A percentile compares a stretch with the other conserved stretches of the same genome.
phyloP scores from a whole-genome alignment of 352 stramenopile species.

The Phytopythium kandeliae region DNA sequence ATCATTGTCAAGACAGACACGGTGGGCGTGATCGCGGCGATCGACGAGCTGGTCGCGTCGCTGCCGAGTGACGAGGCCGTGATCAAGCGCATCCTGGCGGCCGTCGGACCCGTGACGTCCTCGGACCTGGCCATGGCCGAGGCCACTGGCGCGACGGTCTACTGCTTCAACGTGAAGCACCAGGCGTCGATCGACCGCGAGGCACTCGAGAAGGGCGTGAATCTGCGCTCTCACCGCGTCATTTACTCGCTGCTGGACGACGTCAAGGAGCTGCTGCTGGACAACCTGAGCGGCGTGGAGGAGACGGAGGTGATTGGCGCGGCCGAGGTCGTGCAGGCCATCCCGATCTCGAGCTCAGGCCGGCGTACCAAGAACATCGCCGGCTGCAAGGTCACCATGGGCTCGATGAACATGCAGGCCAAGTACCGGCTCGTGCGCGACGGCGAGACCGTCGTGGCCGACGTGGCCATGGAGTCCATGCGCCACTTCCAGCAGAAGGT shows the following conservation, averaged over 20 bases:
- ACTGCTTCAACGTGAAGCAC: conserved; percentile 87
- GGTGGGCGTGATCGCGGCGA: conserved; percentile 95
- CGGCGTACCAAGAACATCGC: conserved; percentile 92
- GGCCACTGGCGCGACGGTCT: conserved; percentile 77
- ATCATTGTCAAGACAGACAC: conserved; percentile 98
- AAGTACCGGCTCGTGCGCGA: conserved; percentile 87
- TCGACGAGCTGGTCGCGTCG: conserved; percentile 75
- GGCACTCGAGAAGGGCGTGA: conserved; percentile 72
- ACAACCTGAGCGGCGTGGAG: conserved; percentile 58
- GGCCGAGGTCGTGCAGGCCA: conserved; percentile 79
- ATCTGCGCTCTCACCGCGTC: conserved; percentile 68
- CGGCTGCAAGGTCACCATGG: conserved; percentile 94
- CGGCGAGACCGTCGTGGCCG: conserved; percentile 87
- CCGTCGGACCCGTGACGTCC: conserved; percentile 73
- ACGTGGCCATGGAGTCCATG: conserved; percentile 82
- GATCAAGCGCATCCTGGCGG: conserved; percentile 82
- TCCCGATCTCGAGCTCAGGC: conserved; percentile 76
- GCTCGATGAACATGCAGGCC: conserved; percentile 84
- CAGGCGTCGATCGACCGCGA: conserved; percentile 68
- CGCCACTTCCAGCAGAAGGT: conserved; percentile 92
- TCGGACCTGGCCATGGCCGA: conserved; percentile 83
- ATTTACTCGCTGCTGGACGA: conserved; percentile 89
- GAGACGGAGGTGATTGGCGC: conserved; percentile 62
- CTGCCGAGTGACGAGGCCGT: conserved; percentile 60
- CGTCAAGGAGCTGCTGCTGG: conserved; percentile 71